These are phyloP conservation scores for Neurospora africana DNA, from an alignment of 495 filamentous ascomycete species.

Conservation along the genomic window DNA sequence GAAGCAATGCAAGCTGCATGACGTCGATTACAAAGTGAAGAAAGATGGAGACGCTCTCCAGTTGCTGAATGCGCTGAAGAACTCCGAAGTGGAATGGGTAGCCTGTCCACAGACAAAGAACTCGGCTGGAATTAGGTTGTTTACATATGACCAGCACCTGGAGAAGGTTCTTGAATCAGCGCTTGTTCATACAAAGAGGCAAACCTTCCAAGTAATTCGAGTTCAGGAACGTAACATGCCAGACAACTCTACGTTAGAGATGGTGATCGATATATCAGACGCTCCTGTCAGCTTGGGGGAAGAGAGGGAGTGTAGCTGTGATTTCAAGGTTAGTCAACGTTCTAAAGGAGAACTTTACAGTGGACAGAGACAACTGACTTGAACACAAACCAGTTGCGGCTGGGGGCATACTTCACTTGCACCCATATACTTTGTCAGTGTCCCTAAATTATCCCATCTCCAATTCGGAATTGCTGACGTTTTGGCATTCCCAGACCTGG, in stretches of 20 bases:
- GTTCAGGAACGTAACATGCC: background rate
- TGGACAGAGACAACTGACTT: background rate
- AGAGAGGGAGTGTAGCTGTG: background rate
- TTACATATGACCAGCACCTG: fast-evolving
- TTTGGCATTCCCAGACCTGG: background rate
- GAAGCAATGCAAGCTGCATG: background rate
- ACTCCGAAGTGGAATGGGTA: background rate
- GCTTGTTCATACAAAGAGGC: background rate
- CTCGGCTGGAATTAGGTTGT: background rate
- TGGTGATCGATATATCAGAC: background rate
- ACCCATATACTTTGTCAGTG: background rate
- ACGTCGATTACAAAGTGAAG: background rate
- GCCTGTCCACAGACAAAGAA: fast-evolving
- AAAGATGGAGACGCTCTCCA: background rate
- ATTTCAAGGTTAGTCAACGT: background rate
- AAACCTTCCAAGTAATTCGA: background rate
- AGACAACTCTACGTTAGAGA: background rate
- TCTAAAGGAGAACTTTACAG: background rate
- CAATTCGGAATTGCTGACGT: background rate
- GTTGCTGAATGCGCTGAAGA: background rate
- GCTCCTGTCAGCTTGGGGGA: background rate
- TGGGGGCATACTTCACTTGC: background rate
- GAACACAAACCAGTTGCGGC: too few species aligned
- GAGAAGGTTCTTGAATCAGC: background rate
- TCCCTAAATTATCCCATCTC: background rate